A percentile compares a stretch with the other conserved stretches of the same genome.
Conservation (phyloP, 2,329 filamentous ascomycete genomes). For the Cercospora sp. region DNA sequence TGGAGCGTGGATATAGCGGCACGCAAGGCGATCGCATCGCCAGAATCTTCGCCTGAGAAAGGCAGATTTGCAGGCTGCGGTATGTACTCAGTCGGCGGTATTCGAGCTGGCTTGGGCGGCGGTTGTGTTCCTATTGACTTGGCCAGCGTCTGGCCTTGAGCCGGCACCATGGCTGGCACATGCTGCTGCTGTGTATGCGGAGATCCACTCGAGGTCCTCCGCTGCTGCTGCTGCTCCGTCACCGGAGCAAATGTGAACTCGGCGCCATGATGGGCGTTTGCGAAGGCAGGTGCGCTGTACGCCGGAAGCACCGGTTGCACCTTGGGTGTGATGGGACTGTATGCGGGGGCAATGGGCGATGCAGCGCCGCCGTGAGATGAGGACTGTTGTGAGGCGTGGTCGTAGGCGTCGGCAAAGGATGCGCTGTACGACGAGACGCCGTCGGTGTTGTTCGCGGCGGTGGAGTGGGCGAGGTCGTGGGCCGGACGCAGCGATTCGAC, state of each 20-base stretch:
- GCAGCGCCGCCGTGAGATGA: conserved; percentile 17
- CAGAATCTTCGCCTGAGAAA: conserved; percentile 60
- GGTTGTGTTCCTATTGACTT: conserved; percentile 5
- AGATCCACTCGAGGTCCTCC: neutral
- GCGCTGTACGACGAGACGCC: conserved; percentile 8
- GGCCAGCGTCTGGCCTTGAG: conserved; percentile 3
- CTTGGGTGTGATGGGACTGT: conserved; percentile 40
- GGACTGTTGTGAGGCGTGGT: neutral
- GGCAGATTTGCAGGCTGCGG: conserved; percentile 46
- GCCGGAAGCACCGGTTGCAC: conserved; percentile 35
- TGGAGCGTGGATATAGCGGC: conserved; percentile 85
- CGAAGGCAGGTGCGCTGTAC: conserved; percentile 12
- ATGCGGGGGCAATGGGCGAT: conserved; percentile 32
- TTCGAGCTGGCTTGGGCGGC: conserved; percentile 9
- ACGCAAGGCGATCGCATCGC: conserved; percentile 82
- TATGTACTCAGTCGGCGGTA: conserved; percentile 40
- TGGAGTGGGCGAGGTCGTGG: conserved; percentile 1
- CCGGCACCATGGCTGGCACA: neutral
- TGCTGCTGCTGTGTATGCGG: conserved; percentile 6
- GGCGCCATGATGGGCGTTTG: conserved; percentile 26
- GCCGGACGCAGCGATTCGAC: conserved; percentile 9
- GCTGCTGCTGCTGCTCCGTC: neutral
- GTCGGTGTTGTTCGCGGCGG: neutral
- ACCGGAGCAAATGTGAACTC: conserved; percentile 22
- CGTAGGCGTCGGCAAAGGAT: neutral